These are phyloP conservation scores for Candida ortonii DNA, from an alignment of 805 yeast genomes.

Conservation along the genomic window DNA sequence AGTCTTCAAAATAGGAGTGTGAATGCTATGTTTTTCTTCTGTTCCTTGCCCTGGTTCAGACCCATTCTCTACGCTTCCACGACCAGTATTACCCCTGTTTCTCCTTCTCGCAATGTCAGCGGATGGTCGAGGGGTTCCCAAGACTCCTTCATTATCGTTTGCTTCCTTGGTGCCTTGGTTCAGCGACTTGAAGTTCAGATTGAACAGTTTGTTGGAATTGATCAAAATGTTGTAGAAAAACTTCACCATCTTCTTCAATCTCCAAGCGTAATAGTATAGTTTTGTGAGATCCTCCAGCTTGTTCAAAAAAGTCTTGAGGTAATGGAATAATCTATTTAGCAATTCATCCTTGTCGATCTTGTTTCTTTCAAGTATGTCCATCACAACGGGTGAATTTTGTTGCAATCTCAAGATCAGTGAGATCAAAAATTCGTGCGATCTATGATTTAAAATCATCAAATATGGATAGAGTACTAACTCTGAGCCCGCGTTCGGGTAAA, in stretches of 20 bases:
- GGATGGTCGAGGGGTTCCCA: no score
- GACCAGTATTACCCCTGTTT: no score
- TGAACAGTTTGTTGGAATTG: conserved; percentile 35
- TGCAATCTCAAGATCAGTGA: conserved; percentile 49
- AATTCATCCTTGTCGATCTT: conserved; percentile 35
- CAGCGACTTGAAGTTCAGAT: conserved; percentile 31
- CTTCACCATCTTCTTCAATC: conserved; percentile 40
- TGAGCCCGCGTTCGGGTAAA: conserved; percentile 37
- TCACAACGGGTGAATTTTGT: conserved; percentile 34
- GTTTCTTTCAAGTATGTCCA: conserved; percentile 33
- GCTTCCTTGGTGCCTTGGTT: conserved; percentile 19
- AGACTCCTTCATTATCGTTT: conserved; percentile 11
- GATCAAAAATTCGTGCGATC: conserved; percentile 57
- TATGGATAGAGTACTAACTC: conserved; percentile 49
- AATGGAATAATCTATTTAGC: conserved; percentile 32
- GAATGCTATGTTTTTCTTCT: no score
- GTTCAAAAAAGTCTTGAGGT: conserved; percentile 34
- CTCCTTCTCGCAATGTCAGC: no score
- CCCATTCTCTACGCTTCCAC: no score
- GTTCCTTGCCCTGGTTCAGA: no score
- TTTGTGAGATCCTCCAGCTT: conserved; percentile 37
- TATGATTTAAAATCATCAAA: conserved; percentile 50
- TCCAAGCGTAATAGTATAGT: conserved; percentile 45
- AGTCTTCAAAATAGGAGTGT: conserved; percentile 11
- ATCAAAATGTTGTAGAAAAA: conserved; percentile 36